These are phyloP conservation scores for Bacterosira constricta DNA, from an alignment of 108 stramenopile genomes.

Conservation along the genomic window DNA sequence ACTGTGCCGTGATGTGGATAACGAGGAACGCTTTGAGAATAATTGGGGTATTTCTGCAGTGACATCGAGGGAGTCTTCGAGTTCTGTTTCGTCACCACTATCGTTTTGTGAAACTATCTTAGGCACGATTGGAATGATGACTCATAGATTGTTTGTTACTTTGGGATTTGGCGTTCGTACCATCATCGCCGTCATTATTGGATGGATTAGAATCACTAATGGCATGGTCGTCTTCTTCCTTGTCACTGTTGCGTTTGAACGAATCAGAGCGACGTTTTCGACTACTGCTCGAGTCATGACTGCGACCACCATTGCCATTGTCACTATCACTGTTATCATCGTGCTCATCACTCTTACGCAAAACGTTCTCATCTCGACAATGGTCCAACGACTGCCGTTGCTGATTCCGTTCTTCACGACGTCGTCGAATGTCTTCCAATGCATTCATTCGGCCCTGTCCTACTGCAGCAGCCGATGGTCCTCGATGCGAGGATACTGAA, in stretches of 20 bases:
- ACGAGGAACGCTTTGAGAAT: conserved; percentile 30
- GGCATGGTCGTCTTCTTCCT: background rate
- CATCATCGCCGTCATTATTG: background rate
- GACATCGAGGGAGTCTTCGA: conserved; percentile 37
- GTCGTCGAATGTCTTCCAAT: conserved; percentile 45
- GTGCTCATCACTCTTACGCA: conserved; percentile 1
- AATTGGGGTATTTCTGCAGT: conserved; percentile 42
- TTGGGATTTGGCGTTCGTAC: background rate
- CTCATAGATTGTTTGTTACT: too few species aligned
- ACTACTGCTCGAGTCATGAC: background rate
- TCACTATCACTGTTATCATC: conserved; percentile 3
- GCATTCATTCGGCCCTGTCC: conserved; percentile 26
- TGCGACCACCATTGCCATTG: background rate
- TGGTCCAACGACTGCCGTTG: conserved; percentile 11
- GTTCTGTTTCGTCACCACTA: conserved; percentile 24
- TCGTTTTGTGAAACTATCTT: conserved; percentile 23
- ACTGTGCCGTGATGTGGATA: conserved; percentile 29
- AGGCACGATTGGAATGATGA: conserved; percentile 5
- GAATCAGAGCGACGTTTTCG: background rate
- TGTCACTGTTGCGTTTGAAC: background rate
- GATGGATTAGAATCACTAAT: background rate
- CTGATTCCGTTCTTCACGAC: conserved; percentile 9
- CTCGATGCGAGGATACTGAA: conserved; percentile 24
- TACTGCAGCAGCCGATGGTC: background rate
- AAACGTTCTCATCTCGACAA: background rate